These are phyloP conservation scores for Thermothielavioides terrestris DNA, from an alignment of 495 filamentous ascomycete species.

Conservation along the genomic window DNA sequence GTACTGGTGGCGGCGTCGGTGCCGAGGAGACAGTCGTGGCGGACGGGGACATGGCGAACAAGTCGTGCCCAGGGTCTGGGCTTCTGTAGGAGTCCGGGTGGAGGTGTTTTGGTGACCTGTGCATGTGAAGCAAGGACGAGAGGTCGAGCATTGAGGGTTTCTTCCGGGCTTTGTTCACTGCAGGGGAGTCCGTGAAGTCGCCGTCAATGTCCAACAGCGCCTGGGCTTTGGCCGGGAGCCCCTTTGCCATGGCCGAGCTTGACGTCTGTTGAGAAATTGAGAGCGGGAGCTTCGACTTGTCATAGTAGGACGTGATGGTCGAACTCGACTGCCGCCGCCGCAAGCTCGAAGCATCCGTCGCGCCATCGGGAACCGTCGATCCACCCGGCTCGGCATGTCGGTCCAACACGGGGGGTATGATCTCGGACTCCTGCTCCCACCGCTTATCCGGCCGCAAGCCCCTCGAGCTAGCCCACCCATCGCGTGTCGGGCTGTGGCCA, in stretches of 20 bases:
- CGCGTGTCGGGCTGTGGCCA: constrained; percentile 4
- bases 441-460: constrained; percentile 12
- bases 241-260: constrained; percentile 46
- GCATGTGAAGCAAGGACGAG: constrained; percentile 24
- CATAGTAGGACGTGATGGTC: constrained; percentile 44
- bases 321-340: constrained; percentile 41
- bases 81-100: constrained; percentile 11
- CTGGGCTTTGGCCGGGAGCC: constrained; percentile 37
- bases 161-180: constrained; percentile 28
- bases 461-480: constrained; percentile 6
- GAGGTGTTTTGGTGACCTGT: constrained; percentile 13
- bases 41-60: constrained; percentile 33
- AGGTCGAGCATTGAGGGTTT: constrained; percentile 44
- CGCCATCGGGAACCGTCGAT: constrained; percentile 16
- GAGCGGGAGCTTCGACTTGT: constrained; percentile 42
- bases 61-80: constrained; percentile 22
- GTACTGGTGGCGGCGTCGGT: constrained; percentile 19
- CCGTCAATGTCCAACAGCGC: constrained; percentile 36
- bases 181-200: constrained; percentile 3
- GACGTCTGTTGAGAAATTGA: constrained; percentile 49
- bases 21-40: constrained; percentile 29
- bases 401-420: constrained; percentile 28
- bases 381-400: constrained; percentile 12
- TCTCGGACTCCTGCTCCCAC: constrained; percentile 44
- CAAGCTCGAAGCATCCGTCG: constrained; percentile 32